Evolutionary conservation across 2,329 filamentous ascomycete genomes (phyloP), one percentile per base, ranked within the genome.

Genomic region (Xylariaceae sp.): DNA sequence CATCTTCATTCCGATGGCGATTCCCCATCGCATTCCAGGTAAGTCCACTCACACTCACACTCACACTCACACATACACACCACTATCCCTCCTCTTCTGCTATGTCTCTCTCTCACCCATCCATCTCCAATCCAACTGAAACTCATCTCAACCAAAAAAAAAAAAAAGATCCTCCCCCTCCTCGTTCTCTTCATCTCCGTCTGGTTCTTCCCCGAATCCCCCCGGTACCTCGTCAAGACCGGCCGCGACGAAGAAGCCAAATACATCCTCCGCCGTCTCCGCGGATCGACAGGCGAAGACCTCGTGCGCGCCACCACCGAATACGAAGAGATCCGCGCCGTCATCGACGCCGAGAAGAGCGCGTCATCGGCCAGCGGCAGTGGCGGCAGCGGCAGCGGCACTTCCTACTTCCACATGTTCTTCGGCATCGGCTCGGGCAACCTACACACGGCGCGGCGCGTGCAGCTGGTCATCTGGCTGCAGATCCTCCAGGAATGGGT

Each of bases 401-500:
- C 80, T 47, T 82, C 78, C 0, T 88, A 88, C 61, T 64, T 80
- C 2, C 73, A 80, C 47, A 88, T 89, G 85, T 70, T 89, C 1
- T 83, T 86, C 50, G 84, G 84, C 2, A 78, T 81, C 52, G 83
- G 82, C 2, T 85, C 83, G 0, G 85, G 78, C 0, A 81, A 86
- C 50, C 68, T 88, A 6, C 85, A 88, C 59, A 85, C 81, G 0
- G 86, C 80, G 0, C 76, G 86, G 1, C 80, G 86, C 4, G 84
- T 88, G 0, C 84, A 88, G 62, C 76, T 89, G 1, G 84, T 86
- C 2, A 76, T 89, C 37, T 88, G 85, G 84, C 74, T 88, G 6
- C 84, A 88, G 69, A 85, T 88, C 44, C 79, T 88, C 65, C 84
- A 87, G 63, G 81, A 86, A 62, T 87, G 84, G 83, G 78, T 84